phyloP scores from a whole-genome alignment of 371 early-diverging fungal genomes.

The Syncephalastrum contaminatum region DNA sequence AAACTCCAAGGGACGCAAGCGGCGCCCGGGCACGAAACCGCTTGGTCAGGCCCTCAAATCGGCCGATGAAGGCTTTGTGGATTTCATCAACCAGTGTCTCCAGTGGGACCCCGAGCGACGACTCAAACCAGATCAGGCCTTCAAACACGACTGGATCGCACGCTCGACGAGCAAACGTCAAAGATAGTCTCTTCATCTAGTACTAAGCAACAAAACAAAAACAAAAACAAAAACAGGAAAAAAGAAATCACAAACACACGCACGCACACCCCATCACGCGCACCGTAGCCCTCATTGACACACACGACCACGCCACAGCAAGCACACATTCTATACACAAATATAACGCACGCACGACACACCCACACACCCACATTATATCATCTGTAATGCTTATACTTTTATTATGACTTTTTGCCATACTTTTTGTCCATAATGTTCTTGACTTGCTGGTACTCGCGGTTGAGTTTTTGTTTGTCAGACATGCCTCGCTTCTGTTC shows the following conservation, averaged over 20 bases:
- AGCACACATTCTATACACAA: conserved; percentile 68
- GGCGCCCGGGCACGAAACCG: conserved; percentile 73
- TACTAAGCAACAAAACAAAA: no score
- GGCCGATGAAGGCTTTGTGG: conserved; percentile 72
- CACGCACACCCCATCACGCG: no score
- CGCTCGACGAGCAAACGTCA: neutral
- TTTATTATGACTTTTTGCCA: conserved; percentile 25
- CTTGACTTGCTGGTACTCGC: conserved; percentile 70
- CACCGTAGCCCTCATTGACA: no score
- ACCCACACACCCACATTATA: no score
- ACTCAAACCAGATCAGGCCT: conserved; percentile 79
- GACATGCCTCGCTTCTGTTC: conserved; percentile 47
- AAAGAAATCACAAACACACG: no score
- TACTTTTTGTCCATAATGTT: conserved; percentile 68
- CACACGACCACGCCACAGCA: conserved; percentile 53
- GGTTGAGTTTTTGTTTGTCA: conserved; percentile 62
- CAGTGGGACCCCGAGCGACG: conserved; percentile 87
- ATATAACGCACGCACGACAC: no score
- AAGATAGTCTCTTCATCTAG: no score
- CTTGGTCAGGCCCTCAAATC: conserved; percentile 69
- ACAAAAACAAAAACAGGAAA: no score
- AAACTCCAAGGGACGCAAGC: conserved; percentile 84
- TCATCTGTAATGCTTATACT: no score
- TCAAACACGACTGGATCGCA: conserved; percentile 73
- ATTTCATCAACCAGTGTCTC: conserved; percentile 81